Evolutionary conservation across 139 green algal species (phyloP), one percentile per base, ranked within the genome.

Genomic region (Closterium sp.): DNA sequence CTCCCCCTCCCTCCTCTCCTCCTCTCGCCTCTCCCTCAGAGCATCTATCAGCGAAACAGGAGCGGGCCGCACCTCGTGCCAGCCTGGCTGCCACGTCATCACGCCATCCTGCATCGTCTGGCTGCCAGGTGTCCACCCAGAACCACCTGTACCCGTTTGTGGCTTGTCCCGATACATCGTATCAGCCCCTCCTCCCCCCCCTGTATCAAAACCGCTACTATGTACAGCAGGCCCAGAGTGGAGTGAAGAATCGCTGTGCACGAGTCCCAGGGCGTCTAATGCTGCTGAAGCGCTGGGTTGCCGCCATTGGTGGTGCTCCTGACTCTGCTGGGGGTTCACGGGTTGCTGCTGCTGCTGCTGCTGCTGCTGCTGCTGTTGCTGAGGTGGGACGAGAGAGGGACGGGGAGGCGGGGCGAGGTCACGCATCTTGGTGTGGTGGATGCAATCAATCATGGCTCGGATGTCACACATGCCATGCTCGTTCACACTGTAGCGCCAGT

Each of bases 401-500:
- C 29, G 85, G 24, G 85, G 29, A 22, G 85, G 85, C 21, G 85
- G 85, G 85, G 29, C 62, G 90, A 98, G 96, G 95, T 99, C 97
- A 19, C 87, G 85, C 86, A 95, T 96, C 95, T 99, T 99, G 85
- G 96, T 86, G 30, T 93, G 92, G 95, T 99, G 97, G 79, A 99
- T 97, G 93, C 95, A 94, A 38, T 98, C 94, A 5, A 99, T 90
- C 86, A 95, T 92, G 31, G 91, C 93, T 13, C 50, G 29, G 2
- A 95, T 91, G 84, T 95, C 93, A 31, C 91, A 89, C 88, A 94
- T 88, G n/a, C 86, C 88, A n/a, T 94, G 93, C 31, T 95, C 93
- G 90, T 99, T 99, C 29, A 97, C 89, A 50, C 95, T 97, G 95
- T 97, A 99, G 13, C 91, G 45, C 97, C 97, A 99, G 94, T 99